Base-by-base conservation (phyloP, 306 rosid species). In the Corylus avellana region DNA sequence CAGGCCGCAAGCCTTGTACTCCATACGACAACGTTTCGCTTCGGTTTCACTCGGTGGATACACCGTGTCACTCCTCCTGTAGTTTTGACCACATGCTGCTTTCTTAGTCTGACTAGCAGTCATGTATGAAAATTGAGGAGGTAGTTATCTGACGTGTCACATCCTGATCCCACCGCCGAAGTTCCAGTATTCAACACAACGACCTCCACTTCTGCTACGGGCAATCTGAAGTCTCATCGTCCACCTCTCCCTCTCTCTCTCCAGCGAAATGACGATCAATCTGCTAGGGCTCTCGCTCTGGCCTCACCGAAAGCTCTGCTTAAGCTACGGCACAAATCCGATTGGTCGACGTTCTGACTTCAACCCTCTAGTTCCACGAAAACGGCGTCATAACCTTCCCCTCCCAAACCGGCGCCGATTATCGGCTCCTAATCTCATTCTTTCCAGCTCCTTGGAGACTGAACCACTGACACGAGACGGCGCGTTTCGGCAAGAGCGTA, bases 391-490 rank as follows among this genome's bases (percentile, higher is more conserved):
- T 44, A 79, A 42, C 71, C 76, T 56, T 81, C 64, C 14, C 47
- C 12, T 35, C 8, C 72, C 68, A 25, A 44, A 37, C 67, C 62
- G 59, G 68, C 73, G 73, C 75, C 81, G 51, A 16, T 68, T 7
- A 12, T 56, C 73, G 1, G 81, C 46, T 17, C 85, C 72, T 8
- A 73, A 75, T 48, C 75, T 91, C 72, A 22, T 73, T 67, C 13
- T 88, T n/a, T 86, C 91, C 0, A 92, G 74, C 80, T 85, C 93
- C 50, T 76, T 89, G 56, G 79, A 81, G 4, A 77, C 87, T 12
- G 76, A 84, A 7, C 37, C 84, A 50, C 22, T 48, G 5, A 29
- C 73, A 16, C 78, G 25, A 46, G 53, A 18, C 66, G 64, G 81
- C 11, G 75, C 64, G 79, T 46, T 76, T 68, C 80, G 8, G 48